Evolutionary conservation across 495 filamentous ascomycete genomes (phyloP).

Genomic region (Aspergillus conjunctus): DNA sequence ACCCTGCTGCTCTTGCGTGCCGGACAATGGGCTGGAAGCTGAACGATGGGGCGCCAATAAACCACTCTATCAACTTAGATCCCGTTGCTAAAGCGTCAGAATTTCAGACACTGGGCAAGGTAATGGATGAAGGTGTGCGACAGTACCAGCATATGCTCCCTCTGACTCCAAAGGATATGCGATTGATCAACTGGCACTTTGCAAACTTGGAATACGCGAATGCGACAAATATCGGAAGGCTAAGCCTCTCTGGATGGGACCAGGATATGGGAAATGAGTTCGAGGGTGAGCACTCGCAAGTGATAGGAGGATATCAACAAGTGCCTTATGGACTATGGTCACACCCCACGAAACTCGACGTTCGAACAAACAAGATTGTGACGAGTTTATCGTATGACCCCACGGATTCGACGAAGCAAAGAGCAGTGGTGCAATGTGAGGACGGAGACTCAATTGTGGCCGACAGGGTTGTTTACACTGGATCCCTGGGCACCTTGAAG

Average conservation of each 20-base stretch:
- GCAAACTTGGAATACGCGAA: constrained; percentile 98
- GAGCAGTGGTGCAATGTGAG: constrained; percentile 70
- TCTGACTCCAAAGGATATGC: constrained; percentile 80
- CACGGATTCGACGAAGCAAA: constrained; percentile 38
- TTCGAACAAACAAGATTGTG: constrained; percentile 71
- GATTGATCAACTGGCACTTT: constrained; percentile 96
- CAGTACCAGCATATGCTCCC: constrained; percentile 86
- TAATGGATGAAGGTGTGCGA: constrained; percentile 83
- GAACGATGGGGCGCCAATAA: constrained; percentile 61
- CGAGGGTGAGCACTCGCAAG: constrained; percentile 88
- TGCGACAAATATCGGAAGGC: constrained; percentile 78
- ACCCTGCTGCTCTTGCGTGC: constrained; percentile 69
- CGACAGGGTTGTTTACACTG: constrained; percentile 84
- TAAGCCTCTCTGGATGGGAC: constrained; percentile 93
- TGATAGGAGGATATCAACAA: constrained; percentile 90
- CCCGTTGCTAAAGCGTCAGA: constrained; percentile 57
- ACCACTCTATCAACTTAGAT: constrained; percentile 75
- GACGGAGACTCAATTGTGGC: constrained; percentile 77
- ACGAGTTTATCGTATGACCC: constrained; percentile 67
- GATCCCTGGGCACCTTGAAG: constrained; percentile 89
- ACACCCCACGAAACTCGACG: constrained; percentile 74
- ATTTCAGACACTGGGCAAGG: constrained; percentile 77
- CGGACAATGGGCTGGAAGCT: constrained; percentile 80
- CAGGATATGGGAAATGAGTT: constrained; percentile 97
- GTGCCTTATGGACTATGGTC: constrained; percentile 80